Percentiles rank a stretch among this genome's conserved stretches.
These are phyloP conservation scores for Allium sativum DNA, from an alignment of 106 monocot species.

Conservation along the genomic window DNA sequence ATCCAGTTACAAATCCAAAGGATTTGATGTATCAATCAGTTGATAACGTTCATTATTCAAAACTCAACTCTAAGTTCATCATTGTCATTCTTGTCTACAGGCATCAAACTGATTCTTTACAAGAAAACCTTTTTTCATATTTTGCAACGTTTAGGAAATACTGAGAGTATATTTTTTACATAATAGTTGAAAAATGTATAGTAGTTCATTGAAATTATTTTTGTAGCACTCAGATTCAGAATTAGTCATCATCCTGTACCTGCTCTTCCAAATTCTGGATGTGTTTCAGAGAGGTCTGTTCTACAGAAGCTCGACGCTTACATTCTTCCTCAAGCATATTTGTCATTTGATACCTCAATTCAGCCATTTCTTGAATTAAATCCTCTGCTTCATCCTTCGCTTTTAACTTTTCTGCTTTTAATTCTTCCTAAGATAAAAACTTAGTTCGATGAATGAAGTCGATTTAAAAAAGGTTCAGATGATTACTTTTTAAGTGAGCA, in stretches of 20 bases:
- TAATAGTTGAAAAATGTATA: background rate
- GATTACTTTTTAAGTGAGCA: background rate
- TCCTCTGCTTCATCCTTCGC: slow-evolving; percentile 92
- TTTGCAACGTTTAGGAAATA: background rate
- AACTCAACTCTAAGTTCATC: background rate
- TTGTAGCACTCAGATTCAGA: background rate
- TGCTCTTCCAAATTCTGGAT: slow-evolving; percentile 72
- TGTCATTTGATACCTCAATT: slow-evolving; percentile 79
- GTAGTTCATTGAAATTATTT: no score
- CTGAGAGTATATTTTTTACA: background rate
- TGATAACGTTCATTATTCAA: slow-evolving; percentile 1
- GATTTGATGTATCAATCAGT: slow-evolving; percentile 5
- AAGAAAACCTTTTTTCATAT: background rate
- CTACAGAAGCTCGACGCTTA: slow-evolving; percentile 68
- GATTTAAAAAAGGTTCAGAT: background rate
- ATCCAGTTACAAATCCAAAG: no score
- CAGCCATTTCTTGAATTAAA: slow-evolving; percentile 90
- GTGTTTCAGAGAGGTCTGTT: slow-evolving; percentile 57
- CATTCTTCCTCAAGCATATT: slow-evolving; percentile 87
- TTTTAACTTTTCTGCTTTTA: slow-evolving; percentile 63
- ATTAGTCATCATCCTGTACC: slow-evolving; percentile 23
- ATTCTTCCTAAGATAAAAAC: slow-evolving; percentile 41
- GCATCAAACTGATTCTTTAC: background rate
- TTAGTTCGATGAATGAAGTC: slow-evolving; percentile 1
- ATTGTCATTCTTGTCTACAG: background rate